phyloP scores from a whole-genome alignment of 73 alveolate species.

The Tetrahymena malaccensis region DNA sequence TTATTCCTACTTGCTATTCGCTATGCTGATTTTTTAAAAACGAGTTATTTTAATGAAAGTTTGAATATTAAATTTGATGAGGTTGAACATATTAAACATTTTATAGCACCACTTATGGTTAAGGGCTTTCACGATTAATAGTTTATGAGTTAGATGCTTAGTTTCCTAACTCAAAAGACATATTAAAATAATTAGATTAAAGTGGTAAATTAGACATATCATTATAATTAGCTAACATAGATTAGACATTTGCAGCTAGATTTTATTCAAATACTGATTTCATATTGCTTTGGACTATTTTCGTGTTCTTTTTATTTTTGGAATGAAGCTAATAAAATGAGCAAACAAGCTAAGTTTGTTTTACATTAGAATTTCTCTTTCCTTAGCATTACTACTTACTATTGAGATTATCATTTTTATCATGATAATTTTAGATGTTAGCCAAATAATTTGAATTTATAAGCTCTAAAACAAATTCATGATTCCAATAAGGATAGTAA shows the following conservation, averaged over 20 bases:
- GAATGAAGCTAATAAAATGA: not conserved
- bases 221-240: not conserved
- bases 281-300: no score
- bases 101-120: not conserved
- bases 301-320: no score
- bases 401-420: not conserved
- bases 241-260: not conserved
- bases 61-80: not conserved
- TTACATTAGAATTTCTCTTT: not conserved
- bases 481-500: not conserved
- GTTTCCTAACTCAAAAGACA: not conserved
- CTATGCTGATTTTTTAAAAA: no score
- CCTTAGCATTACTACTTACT: no score
- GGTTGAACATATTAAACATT: not conserved
- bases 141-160: not conserved
- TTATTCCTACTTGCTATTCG: not conserved
- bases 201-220: not conserved
- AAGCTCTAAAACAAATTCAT: not conserved
- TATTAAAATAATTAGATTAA: not conserved
- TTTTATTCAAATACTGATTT: not conserved
- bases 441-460: not conserved
- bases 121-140: not conserved
- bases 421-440: no score
- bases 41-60: no score
- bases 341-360: not conserved